These are phyloP conservation scores for Ogataea dorogensis DNA, from an alignment of 805 yeast genomes.

Conservation along the genomic window DNA sequence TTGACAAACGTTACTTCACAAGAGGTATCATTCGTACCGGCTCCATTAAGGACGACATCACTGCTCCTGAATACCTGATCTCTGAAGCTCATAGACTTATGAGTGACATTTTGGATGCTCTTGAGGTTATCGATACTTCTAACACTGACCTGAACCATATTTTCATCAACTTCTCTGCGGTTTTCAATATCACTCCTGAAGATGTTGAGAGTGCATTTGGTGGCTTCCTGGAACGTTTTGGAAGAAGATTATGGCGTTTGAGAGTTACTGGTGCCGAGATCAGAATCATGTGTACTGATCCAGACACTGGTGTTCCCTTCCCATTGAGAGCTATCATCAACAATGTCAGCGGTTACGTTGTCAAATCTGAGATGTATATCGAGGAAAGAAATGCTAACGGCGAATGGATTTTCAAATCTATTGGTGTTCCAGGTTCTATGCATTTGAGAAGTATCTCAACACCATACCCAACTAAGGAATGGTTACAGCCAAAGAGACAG, in stretches of 20 bases:
- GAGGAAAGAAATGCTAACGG: slow-evolving; percentile 91
- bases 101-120: slow-evolving; percentile 92
- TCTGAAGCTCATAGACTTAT: slow-evolving; percentile 95
- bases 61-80: slow-evolving; percentile 89
- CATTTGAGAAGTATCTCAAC: slow-evolving; percentile 94
- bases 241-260: slow-evolving; percentile 93
- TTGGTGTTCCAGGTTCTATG: slow-evolving; percentile 95
- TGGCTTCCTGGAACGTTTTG: slow-evolving; percentile 95
- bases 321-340: slow-evolving; percentile 96
- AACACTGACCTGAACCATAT: slow-evolving; percentile 96
- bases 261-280: slow-evolving; percentile 97
- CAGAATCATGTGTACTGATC: slow-evolving; percentile 91
- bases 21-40: slow-evolving; percentile 98
- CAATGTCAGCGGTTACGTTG: slow-evolving; percentile 96
- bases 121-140: slow-evolving; percentile 90
- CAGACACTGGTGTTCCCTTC: slow-evolving; percentile 81
- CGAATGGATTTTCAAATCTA: slow-evolving; percentile 95
- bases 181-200: slow-evolving; percentile 88
- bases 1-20: slow-evolving; percentile 94
- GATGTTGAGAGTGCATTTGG: slow-evolving; percentile 98
- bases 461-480: slow-evolving; percentile 97
- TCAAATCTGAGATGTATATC: slow-evolving; percentile 89
- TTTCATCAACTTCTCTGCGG: slow-evolving; percentile 94
- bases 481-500: slow-evolving; percentile 97
- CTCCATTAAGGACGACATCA: slow-evolving; percentile 86